These are phyloP conservation scores for Torulaspora franciscae DNA, from an alignment of 805 yeast genomes.

Conservation along the genomic window DNA sequence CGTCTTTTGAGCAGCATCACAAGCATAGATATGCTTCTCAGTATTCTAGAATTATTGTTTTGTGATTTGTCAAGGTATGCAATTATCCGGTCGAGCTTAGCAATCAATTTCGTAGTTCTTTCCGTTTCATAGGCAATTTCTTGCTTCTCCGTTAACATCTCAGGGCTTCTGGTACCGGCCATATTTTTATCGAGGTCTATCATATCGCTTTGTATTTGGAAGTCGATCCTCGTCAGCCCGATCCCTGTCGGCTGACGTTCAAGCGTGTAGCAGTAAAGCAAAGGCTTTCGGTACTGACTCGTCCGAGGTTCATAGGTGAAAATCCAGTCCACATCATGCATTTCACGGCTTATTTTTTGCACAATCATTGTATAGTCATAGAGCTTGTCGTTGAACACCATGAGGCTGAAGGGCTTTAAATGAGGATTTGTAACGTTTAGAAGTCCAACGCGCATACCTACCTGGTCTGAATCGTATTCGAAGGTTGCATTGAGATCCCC, in stretches of 20 bases:
- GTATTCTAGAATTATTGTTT: constrained; percentile 7
- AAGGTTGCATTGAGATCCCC: constrained; percentile 5
- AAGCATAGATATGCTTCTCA: constrained; percentile 22
- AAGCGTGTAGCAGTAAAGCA: constrained; percentile 6
- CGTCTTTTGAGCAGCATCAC: constrained; percentile 20
- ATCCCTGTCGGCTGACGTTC: not conserved
- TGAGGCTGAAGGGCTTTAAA: constrained; percentile 8
- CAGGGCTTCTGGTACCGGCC: not conserved
- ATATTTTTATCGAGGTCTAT: not conserved
- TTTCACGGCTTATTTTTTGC: not conserved
- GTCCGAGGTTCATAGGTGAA: constrained; percentile 15
- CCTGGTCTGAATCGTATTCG: constrained; percentile 9
- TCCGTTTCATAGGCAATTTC: constrained; percentile 2
- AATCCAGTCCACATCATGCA: constrained; percentile 2
- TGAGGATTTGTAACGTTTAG: constrained; percentile 7
- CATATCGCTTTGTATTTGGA: not conserved
- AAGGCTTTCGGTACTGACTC: not conserved
- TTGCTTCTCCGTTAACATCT: constrained; percentile 3
- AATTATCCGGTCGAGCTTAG: constrained; percentile 19
- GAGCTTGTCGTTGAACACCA: constrained; percentile 11
- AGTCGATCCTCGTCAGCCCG: constrained; percentile 3
- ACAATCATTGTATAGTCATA: constrained; percentile 12
- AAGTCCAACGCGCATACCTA: constrained; percentile 10
- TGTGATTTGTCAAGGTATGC: constrained; percentile 16
- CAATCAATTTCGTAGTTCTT: constrained; percentile 10